Conservation (phyloP, 768 basidiomycete genomes). For the Hypholoma fasciculare region DNA sequence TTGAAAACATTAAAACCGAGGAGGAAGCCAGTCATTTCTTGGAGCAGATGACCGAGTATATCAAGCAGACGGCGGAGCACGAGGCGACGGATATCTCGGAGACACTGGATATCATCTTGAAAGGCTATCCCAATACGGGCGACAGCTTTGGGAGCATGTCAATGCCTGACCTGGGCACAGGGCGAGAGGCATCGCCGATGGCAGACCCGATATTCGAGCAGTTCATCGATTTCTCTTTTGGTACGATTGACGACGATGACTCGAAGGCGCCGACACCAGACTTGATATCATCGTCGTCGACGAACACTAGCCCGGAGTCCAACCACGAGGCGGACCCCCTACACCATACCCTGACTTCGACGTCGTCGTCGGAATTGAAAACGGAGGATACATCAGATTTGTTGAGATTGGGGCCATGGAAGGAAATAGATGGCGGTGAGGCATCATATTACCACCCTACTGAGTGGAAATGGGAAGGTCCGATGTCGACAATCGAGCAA, state of each 20-base stretch:
- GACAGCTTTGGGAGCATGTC: conserved; percentile 35
- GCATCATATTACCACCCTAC: conserved; percentile 61
- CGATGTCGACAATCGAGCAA: conserved; percentile 64
- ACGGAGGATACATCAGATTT: conserved; percentile 54
- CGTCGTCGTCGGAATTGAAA: conserved; percentile 43
- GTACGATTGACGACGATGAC: conserved; percentile 58
- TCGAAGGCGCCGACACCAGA: conserved; percentile 79
- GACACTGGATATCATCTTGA: conserved; percentile 63
- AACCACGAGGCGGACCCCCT: conserved; percentile 59
- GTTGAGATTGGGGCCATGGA: conserved; percentile 59
- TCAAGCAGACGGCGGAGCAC: conserved; percentile 48
- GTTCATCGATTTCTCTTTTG: conserved; percentile 71
- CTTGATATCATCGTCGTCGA: conserved; percentile 65
- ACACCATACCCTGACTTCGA: conserved; percentile 42
- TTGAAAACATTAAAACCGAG: conserved; percentile 59
- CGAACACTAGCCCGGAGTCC: conserved; percentile 78
- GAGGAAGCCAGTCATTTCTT: conserved; percentile 67
- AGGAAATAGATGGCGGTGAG: conserved; percentile 78
- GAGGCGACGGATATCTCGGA: conserved; percentile 56
- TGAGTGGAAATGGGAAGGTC: conserved; percentile 75
- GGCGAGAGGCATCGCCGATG: conserved; percentile 27
- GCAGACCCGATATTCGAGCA: conserved; percentile 51
- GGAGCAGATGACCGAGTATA: conserved; percentile 62
- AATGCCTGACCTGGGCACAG: not conserved
- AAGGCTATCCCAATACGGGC: conserved; percentile 48